Conservation (phyloP, 169 alveolate species). For the Cryptosporidium felis region DNA sequence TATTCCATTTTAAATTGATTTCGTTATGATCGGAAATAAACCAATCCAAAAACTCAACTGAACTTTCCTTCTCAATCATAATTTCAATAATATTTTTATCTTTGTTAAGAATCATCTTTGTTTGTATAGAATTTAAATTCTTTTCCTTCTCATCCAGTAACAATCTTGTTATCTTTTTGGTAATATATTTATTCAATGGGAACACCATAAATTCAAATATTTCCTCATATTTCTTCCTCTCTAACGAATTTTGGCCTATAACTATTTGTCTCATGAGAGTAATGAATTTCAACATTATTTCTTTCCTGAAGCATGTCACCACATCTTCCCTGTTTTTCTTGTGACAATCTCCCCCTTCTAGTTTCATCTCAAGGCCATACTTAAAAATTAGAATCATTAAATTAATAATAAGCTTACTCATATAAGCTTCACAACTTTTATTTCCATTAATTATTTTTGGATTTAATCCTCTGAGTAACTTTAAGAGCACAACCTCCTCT, state of each 20-base stretch:
- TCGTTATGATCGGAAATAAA: conserved; percentile 14
- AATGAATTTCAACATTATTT: background rate
- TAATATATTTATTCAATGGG: conserved; percentile 1
- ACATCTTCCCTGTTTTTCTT: background rate
- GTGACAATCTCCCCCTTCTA: no score
- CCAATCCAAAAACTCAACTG: conserved; percentile 50
- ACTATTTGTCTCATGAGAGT: background rate
- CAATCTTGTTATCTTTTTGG: background rate
- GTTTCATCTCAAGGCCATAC: background rate
- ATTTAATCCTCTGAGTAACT: no score
- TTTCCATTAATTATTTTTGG: no score
- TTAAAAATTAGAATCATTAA: background rate
- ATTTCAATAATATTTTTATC: background rate
- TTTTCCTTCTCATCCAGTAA: background rate
- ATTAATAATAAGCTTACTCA: background rate
- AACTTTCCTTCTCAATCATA: conserved; percentile 1
- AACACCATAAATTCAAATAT: conserved; percentile 12
- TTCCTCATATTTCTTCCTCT: background rate
- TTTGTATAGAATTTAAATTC: background rate
- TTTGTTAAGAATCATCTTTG: no score
- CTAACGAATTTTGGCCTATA: background rate
- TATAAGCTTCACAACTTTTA: background rate
- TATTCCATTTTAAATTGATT: conserved; percentile 7
- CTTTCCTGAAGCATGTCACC: background rate
- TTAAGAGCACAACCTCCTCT: no score